Evolutionary conservation across 2,329 filamentous ascomycete genomes (phyloP).

Genomic region (Scopulariopsis brevicaulis): DNA sequence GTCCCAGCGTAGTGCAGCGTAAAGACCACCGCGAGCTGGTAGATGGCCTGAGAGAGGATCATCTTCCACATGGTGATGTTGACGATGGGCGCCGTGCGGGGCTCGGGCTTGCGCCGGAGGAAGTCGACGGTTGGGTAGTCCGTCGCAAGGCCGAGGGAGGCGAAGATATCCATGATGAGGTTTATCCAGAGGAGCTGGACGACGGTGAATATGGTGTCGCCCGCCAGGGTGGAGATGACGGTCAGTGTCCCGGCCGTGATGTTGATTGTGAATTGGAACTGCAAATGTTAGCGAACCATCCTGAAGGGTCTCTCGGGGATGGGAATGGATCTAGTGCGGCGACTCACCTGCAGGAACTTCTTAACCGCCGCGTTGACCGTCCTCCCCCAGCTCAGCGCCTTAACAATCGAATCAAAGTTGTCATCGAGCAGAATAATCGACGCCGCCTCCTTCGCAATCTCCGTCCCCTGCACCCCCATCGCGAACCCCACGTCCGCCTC

Average conservation of each 20-base stretch:
- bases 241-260: constrained; percentile 49
- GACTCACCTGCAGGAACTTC: constrained; percentile 46
- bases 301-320: background rate
- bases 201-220: constrained; percentile 39
- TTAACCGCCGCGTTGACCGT: constrained; percentile 53
- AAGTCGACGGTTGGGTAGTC: constrained; percentile 23
- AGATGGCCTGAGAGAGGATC: constrained; percentile 50
- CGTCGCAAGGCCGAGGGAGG: constrained; percentile 35
- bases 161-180: constrained; percentile 49
- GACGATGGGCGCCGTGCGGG: constrained; percentile 43
- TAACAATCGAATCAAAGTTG: constrained; percentile 52
- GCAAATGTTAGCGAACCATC: constrained; percentile 2
- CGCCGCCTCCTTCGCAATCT: constrained; percentile 51
- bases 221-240: constrained; percentile 42
- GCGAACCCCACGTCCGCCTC: constrained; percentile 57
- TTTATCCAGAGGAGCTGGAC: constrained; percentile 51
- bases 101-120: constrained; percentile 18
- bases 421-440: constrained; percentile 52
- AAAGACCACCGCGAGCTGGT: constrained; percentile 45
- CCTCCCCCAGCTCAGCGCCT: constrained; percentile 49
- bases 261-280: constrained; percentile 51
- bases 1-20: constrained; percentile 50
- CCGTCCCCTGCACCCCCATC: constrained; percentile 56
- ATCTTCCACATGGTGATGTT: constrained; percentile 61
- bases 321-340: constrained; percentile 11